Evolutionary conservation across 768 basidiomycete genomes (phyloP).

Genomic region (Amyloporia xantha): DNA sequence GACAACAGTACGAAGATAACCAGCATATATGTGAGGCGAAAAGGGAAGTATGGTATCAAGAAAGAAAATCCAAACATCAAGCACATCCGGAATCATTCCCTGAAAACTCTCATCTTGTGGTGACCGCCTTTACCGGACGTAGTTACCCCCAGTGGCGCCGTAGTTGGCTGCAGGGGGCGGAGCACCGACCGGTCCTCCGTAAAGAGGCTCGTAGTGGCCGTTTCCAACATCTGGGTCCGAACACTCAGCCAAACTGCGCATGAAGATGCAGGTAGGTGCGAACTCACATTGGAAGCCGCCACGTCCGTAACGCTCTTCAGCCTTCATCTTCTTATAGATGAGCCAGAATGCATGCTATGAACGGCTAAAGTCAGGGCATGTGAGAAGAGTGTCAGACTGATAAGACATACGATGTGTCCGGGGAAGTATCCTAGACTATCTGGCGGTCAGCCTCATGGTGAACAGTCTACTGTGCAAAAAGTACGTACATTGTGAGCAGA

Average conservation of each 20-base stretch:
- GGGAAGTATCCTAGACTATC: slow-evolving; percentile 72
- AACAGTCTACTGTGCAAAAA: too few relatives aligned
- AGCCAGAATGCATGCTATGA: slow-evolving; percentile 79
- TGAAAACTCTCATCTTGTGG: neutral
- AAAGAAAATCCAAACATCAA: neutral
- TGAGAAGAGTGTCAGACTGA: neutral
- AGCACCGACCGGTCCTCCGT: slow-evolving; percentile 11
- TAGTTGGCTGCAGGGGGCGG: slow-evolving; percentile 17
- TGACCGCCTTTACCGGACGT: slow-evolving; percentile 13
- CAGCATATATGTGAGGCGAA: neutral
- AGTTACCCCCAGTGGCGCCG: slow-evolving; percentile 23
- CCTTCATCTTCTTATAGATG: slow-evolving; percentile 86
- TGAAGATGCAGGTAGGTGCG: neutral
- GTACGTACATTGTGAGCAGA: slow-evolving; percentile 62
- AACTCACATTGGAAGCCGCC: slow-evolving; percentile 73
- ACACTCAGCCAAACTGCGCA: neutral
- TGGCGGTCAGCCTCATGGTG: slow-evolving; percentile 5
- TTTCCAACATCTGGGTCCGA: slow-evolving; percentile 27
- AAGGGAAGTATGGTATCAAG: too few relatives aligned
- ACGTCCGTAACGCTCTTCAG: slow-evolving; percentile 72
- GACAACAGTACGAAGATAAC: too few relatives aligned
- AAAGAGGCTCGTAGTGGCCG: slow-evolving; percentile 24
- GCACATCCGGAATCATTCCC: neutral
- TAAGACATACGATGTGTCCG: slow-evolving; percentile 40
- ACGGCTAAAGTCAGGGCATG: neutral